Evolutionary conservation across 306 rosid genomes (phyloP), one percentile per base, ranked within the genome.

Genomic region (Cucurbita maxima): DNA sequence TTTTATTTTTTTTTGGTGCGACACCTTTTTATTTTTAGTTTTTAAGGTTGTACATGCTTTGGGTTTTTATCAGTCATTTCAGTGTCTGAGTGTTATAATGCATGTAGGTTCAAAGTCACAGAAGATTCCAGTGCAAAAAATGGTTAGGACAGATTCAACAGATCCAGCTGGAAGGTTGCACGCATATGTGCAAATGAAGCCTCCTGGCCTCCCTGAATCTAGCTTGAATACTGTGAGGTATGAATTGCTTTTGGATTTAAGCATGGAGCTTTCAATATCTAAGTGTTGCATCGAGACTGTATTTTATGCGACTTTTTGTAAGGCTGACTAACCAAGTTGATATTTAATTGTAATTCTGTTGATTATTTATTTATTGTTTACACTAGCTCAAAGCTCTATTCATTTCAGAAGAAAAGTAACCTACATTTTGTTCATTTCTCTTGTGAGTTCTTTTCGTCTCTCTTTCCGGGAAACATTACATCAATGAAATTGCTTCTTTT

Each of bases 121-220:
- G 79, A 93, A 93, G 83, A 87, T 90, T 81, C 98, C 97, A 1
- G 94, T 88, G 15, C 52, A 84, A 73, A 90, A 93, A 82, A 86
- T 93, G 85, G 92, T 93, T 44, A 86, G 98, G 80, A 90, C 97
- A 71, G 96, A 93, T 87, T 84, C 97, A 78, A 76, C 77, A n/a
- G 88, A 93, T 82, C 97, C 97, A 50, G 88, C 79, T 58, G 98
- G 98, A 76, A 86, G 98, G 86, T 85, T 93, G 78, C 97, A 90
- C 75, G 93, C 89, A 44, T 93, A 87, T 79, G 56, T 85, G 83
- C 92, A 86, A 80, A 72, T 76, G 69, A 82, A 75, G 77, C 74
- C 87, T 73, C 68, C 60, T 76, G 83, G 81, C 78, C 79, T 73
- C 64, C 77, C 78, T 40, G 90, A 81, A 63, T 73, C 84, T 72